Evolutionary conservation across 352 stramenopile species (phyloP).

Genomic region (Pythium biforme): DNA sequence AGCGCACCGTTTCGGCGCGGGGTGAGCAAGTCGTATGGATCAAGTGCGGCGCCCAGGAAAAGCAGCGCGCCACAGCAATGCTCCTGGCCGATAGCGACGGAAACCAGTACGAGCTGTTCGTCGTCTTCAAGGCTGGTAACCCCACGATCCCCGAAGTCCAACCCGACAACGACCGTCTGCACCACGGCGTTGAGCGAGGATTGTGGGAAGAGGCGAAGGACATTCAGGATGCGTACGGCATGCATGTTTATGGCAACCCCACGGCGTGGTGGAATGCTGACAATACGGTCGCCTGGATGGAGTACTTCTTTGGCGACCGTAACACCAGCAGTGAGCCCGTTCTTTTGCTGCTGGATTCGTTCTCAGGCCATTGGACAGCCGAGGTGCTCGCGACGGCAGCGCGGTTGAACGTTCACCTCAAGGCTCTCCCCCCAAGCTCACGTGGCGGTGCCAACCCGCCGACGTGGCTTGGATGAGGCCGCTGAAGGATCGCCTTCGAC

Average conservation of each 20-base stretch:
- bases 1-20: conserved; percentile 11
- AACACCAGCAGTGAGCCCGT: conserved; percentile 17
- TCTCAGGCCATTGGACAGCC: conserved; percentile 31
- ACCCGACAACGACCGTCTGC: conserved; percentile 17
- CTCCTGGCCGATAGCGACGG: conserved; percentile 24
- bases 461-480: conserved; percentile 27
- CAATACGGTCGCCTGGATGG: conserved; percentile 28
- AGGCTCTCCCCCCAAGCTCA: conserved; percentile 15
- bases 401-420: conserved; percentile 1
- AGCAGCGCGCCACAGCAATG: conserved; percentile 32
- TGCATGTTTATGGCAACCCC: conserved; percentile 30
- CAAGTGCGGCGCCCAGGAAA: conserved; percentile 25
- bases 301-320: conserved; percentile 32
- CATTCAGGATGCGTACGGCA: conserved; percentile 6
- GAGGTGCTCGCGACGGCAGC: conserved; percentile 13
- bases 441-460: conserved; percentile 25
- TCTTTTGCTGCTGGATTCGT: conserved; percentile 30
- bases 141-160: conserved; percentile 9
- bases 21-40: conserved; percentile 16
- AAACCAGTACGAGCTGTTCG: conserved; percentile 31
- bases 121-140: conserved; percentile 27
- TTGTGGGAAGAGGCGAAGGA: conserved; percentile 18
- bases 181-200: conserved; percentile 13
- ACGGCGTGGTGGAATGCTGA: conserved; percentile 28
- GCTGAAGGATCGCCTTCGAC: conserved; percentile 19